Evolutionary conservation across 1,139 yeast genomes (phyloP).

Genomic region (Yamadazyma oceani): DNA sequence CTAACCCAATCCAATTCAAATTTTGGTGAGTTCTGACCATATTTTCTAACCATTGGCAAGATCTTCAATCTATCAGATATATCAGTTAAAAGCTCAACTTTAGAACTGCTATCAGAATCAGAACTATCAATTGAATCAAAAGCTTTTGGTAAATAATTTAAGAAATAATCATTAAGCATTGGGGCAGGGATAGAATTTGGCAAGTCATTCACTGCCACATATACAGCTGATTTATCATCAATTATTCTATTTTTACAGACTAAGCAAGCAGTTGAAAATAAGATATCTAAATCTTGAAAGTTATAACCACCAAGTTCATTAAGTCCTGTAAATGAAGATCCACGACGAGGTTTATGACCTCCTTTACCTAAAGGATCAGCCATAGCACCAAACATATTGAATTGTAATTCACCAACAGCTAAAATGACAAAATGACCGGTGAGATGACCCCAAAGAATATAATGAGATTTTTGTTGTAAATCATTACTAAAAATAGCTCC

Average conservation of each 20-base stretch:
- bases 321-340: conserved; percentile 39
- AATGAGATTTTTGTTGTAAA: conserved; percentile 37
- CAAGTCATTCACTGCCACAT: conserved; percentile 32
- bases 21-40: conserved; percentile 27
- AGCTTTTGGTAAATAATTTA: conserved; percentile 32
- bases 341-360: conserved; percentile 26
- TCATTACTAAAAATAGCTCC: conserved; percentile 46
- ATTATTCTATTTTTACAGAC: conserved; percentile 26
- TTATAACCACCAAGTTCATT: conserved; percentile 44
- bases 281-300: conserved; percentile 42
- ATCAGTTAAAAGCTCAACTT: conserved; percentile 27
- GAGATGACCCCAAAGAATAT: conserved; percentile 34
- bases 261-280: conserved; percentile 33
- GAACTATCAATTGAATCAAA: conserved; percentile 11
- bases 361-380: conserved; percentile 21
- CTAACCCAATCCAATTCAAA: conserved; percentile 42
- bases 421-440: conserved; percentile 24
- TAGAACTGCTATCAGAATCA: conserved; percentile 16
- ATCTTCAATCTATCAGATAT: conserved; percentile 21
- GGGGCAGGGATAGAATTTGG: conserved; percentile 38
- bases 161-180: conserved; percentile 39
- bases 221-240: conserved; percentile 16
- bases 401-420: conserved; percentile 39
- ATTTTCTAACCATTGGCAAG: conserved; percentile 38
- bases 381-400: conserved; percentile 23